phyloP scores from a whole-genome alignment of 371 early-diverging fungal genomes.

The Rhizomucor pusillus region DNA sequence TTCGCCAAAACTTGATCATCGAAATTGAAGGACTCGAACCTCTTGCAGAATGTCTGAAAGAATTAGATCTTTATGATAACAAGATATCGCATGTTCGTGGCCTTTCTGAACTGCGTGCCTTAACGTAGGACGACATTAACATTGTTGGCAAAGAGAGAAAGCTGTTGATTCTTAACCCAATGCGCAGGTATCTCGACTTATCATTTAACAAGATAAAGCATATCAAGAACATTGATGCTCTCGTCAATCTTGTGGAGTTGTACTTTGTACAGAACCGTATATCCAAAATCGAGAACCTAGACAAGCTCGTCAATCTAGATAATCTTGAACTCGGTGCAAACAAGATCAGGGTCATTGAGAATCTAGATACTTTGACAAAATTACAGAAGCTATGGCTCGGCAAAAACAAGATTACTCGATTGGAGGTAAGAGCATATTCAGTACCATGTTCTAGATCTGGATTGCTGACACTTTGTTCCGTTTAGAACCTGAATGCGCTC shows the following conservation, averaged over 20 bases:
- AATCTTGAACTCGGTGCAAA: slow-evolving; percentile 95
- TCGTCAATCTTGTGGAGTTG: slow-evolving; percentile 61
- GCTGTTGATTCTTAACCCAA: too few species aligned
- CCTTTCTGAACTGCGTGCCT: slow-evolving; percentile 52
- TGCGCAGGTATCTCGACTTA: slow-evolving; percentile 73
- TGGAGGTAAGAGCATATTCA: slow-evolving; percentile 56
- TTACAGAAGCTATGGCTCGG: slow-evolving; percentile 93
- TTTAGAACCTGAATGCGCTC: slow-evolving; percentile 35
- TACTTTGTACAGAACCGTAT: slow-evolving; percentile 89
- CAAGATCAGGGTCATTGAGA: slow-evolving; percentile 83
- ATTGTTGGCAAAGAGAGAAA: too few species aligned
- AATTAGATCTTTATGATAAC: slow-evolving; percentile 96
- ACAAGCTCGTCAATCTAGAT: slow-evolving; percentile 59
- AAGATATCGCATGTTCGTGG: slow-evolving; percentile 76
- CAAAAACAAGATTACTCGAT: slow-evolving; percentile 91
- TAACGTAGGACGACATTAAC: too few species aligned
- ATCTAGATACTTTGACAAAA: slow-evolving; percentile 73
- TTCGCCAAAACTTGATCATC: slow-evolving; percentile 89
- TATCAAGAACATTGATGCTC: slow-evolving; percentile 60
- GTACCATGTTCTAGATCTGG: neutral
- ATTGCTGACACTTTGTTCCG: neutral
- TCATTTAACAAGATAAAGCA: slow-evolving; percentile 89
- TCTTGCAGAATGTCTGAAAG: slow-evolving; percentile 65
- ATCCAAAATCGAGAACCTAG: slow-evolving; percentile 71
- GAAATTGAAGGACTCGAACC: slow-evolving; percentile 68